A percentile compares a stretch with the other conserved stretches of the same genome.
Conservation (phyloP, 148 eudicot genomes). For the Fagopyrum esculentum region DNA sequence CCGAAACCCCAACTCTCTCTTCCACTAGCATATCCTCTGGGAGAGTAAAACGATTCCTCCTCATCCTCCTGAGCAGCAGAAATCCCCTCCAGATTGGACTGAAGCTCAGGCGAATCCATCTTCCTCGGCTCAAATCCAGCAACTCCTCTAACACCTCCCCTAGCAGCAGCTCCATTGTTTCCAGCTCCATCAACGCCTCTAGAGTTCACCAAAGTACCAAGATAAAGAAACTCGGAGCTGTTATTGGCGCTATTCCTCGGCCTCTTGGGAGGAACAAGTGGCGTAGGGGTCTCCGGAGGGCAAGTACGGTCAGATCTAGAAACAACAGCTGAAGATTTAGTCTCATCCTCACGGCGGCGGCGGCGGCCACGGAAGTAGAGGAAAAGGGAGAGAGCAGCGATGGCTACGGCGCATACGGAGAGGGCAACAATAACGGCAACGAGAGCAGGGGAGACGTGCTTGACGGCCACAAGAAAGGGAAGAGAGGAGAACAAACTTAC, state of each 20-base stretch:
- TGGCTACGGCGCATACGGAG: too few relatives aligned
- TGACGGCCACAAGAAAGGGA: too few relatives aligned
- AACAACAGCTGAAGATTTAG: constrained; percentile 18
- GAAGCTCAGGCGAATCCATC: constrained; percentile 86
- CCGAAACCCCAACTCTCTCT: constrained; percentile 47
- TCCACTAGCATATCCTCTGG: constrained; percentile 60
- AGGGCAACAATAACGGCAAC: too few relatives aligned
- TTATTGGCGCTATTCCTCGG: constrained; percentile 43
- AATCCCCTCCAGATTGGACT: constrained; percentile 26
- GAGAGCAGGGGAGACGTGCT: too few relatives aligned
- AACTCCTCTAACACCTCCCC: constrained; percentile 6
- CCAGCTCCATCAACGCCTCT: constrained; percentile 18
- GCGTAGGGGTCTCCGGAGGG: background rate
- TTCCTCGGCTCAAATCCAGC: constrained; percentile 23
- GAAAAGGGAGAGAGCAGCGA: too few relatives aligned
- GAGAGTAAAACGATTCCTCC: constrained; percentile 39
- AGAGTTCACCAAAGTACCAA: constrained; percentile 56
- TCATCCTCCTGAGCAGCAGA: constrained; percentile 37
- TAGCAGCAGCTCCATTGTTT: constrained; percentile 5
- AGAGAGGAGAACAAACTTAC: too few relatives aligned
- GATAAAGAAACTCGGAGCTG: constrained; percentile 82
- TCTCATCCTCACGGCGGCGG: background rate
- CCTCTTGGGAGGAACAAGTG: constrained; percentile 27
- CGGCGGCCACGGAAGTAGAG: constrained; percentile 26
- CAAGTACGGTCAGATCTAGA: constrained; percentile 14